Percentiles rank a stretch among this genome's conserved stretches.
phyloP scores from a whole-genome alignment of 139 green algal genomes.

The Choricystis sp. region DNA sequence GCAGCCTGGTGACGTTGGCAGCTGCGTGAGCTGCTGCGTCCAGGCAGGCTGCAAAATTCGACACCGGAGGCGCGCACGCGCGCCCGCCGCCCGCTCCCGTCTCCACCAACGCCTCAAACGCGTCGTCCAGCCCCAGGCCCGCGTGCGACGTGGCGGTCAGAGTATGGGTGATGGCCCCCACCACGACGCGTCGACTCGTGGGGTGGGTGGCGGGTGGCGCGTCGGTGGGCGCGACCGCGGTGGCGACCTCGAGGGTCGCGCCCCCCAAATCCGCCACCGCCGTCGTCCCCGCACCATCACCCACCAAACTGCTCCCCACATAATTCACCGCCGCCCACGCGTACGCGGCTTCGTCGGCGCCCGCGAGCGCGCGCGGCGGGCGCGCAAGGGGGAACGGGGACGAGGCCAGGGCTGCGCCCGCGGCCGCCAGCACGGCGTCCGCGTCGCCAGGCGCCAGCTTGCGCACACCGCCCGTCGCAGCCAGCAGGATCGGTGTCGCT shows the following conservation, averaged over 20 bases:
- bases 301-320: conserved; percentile 10
- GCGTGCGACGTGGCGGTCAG: neutral
- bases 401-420: conserved; percentile 11
- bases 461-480: conserved; percentile 57
- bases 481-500: conserved; percentile 50
- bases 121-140: neutral
- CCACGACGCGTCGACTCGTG: too few species aligned
- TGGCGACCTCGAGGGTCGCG: conserved; percentile 56
- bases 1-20: too few species aligned
- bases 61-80: too few species aligned
- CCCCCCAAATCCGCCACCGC: conserved; percentile 43
- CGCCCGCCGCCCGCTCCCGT: neutral
- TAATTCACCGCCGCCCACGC: conserved; percentile 75
- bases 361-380: conserved; percentile 50
- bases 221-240: conserved; percentile 6
- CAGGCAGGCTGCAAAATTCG: too few species aligned
- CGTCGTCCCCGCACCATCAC: neutral
- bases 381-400: conserved; percentile 48
- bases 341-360: conserved; percentile 64
- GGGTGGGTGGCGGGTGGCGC: neutral
- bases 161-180: too few species aligned
- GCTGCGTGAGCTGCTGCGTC: too few species aligned
- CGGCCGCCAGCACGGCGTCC: conserved; percentile 21
- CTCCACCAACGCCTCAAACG: neutral
- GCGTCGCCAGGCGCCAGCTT: conserved; percentile 22